Evolutionary conservation across 345 rosid species (phyloP).

Genomic region (Geranium rotundifolium): DNA sequence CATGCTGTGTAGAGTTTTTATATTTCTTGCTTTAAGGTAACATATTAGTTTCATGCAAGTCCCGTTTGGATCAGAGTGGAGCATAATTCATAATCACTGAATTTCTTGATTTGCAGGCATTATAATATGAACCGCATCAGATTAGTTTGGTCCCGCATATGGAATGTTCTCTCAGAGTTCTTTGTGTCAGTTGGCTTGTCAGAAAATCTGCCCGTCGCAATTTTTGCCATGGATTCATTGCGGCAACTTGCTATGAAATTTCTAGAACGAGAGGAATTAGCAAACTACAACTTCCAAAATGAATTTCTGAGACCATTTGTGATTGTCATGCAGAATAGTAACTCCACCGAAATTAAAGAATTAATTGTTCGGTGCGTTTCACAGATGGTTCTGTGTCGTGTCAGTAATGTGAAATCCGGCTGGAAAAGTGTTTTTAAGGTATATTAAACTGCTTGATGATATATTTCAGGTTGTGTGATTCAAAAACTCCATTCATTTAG

Average conservation of each 20-base stretch:
- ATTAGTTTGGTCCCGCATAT: conserved; percentile 93
- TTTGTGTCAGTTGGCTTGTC: conserved; percentile 94
- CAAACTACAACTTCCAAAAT: conserved; percentile 93
- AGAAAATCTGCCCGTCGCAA: conserved; percentile 91
- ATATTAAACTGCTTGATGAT: conserved; percentile 10
- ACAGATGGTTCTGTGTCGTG: conserved; percentile 95
- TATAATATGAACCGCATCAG: conserved; percentile 95
- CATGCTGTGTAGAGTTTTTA: neutral
- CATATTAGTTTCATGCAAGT: neutral
- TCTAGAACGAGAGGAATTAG: conserved; percentile 90
- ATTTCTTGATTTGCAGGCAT: conserved; percentile 50
- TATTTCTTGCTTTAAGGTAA: neutral
- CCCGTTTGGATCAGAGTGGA: no score
- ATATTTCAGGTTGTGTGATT: conserved; percentile 1
- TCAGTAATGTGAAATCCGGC: conserved; percentile 84
- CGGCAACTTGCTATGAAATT: conserved; percentile 97
- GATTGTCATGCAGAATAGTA: conserved; percentile 88
- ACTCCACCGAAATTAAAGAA: conserved; percentile 77
- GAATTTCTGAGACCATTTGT: conserved; percentile 90
- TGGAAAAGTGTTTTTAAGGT: conserved; percentile 98
- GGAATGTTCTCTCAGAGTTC: conserved; percentile 91
- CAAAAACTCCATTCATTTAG: neutral
- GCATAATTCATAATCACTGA: no score
- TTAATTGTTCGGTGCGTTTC: conserved; percentile 84
- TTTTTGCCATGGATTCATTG: conserved; percentile 92